These are phyloP conservation scores for Gnetum montanum DNA, from an alignment of 75 land plant species.

Conservation along the genomic window DNA sequence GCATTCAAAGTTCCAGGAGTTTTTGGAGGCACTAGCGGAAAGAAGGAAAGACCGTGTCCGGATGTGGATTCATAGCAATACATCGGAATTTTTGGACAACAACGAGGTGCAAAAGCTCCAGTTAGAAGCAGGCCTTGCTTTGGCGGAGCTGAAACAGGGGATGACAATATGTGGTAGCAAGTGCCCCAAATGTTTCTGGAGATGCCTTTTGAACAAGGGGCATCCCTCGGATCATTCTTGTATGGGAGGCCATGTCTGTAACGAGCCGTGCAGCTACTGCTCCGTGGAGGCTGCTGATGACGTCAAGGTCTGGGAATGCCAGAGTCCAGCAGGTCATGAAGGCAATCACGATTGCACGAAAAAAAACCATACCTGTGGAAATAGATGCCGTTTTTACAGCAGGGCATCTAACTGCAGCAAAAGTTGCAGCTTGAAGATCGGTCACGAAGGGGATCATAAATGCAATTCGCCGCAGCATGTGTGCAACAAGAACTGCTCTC, in stretches of 20 bases:
- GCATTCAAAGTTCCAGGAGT: slow-evolving; percentile 16
- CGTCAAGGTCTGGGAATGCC: slow-evolving; percentile 7
- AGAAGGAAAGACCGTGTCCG: slow-evolving; percentile 12
- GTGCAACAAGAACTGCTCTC: slow-evolving; percentile 11
- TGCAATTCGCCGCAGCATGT: slow-evolving; percentile 16
- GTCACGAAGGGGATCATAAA: slow-evolving; percentile 17
- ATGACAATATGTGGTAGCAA: slow-evolving; percentile 21
- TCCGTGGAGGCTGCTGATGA: slow-evolving; percentile 8
- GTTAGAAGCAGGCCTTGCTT: slow-evolving; percentile 5
- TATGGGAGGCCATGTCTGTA: slow-evolving; percentile 15
- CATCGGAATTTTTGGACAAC: slow-evolving; percentile 9
- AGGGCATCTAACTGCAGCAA: slow-evolving; percentile 9
- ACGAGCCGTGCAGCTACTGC: slow-evolving; percentile 17
- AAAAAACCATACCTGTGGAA: neutral
- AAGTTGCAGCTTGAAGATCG: slow-evolving; percentile 9
- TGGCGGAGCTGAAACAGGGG: slow-evolving; percentile 13
- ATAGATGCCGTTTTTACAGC: slow-evolving; percentile 3
- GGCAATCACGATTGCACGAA: neutral
- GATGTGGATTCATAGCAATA: slow-evolving; percentile 16
- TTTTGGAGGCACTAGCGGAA: slow-evolving; percentile 14
- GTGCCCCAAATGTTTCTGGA: slow-evolving; percentile 18
- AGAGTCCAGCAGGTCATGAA: slow-evolving; percentile 21
- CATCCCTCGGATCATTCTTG: slow-evolving; percentile 25
- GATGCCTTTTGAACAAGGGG: slow-evolving; percentile 13
- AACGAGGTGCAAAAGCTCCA: slow-evolving; percentile 23